A percentile compares a stretch with the other conserved stretches of the same genome.
Conservation (phyloP, 768 basidiomycete species). For the Tulasnella sp. region DNA sequence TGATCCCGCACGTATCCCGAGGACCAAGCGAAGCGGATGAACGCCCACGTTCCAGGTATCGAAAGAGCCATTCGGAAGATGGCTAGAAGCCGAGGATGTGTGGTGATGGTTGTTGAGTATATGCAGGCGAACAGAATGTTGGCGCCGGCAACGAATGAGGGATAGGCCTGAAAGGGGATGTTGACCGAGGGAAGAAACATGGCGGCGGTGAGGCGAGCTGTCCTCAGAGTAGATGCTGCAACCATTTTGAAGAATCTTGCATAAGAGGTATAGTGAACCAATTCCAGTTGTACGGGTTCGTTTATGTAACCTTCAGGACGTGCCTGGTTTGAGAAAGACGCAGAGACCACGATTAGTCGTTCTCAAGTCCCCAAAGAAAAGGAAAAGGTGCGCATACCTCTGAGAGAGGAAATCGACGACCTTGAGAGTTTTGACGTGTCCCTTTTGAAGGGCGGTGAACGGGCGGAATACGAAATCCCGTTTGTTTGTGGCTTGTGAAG, state of each 20-base stretch:
- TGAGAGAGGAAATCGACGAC: too few species aligned
- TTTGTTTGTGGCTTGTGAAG: too few species aligned
- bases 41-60: constrained; percentile 25
- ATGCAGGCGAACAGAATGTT: constrained; percentile 29
- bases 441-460: background rate
- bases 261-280: too few species aligned
- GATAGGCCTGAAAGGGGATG: constrained; percentile 20
- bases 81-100: background rate
- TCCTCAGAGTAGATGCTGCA: background rate
- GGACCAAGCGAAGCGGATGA: constrained; percentile 26
- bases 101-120: constrained; percentile 21
- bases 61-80: constrained; percentile 28
- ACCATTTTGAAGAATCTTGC: background rate
- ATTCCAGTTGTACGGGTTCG: too few species aligned
- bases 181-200: constrained; percentile 13
- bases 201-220: background rate
- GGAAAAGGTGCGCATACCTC: too few species aligned
- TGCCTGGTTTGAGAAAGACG: too few species aligned
- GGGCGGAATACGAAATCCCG: background rate
- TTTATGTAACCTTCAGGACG: too few species aligned
- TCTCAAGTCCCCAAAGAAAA: too few species aligned
- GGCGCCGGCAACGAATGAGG: background rate
- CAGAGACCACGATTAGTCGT: too few species aligned
- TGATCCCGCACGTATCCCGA: background rate
- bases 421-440: too few species aligned